Percentiles rank a stretch among this genome's conserved stretches.
These are phyloP conservation scores for Neurospora sp. DNA, from an alignment of 495 filamentous ascomycete species.

Conservation along the genomic window DNA sequence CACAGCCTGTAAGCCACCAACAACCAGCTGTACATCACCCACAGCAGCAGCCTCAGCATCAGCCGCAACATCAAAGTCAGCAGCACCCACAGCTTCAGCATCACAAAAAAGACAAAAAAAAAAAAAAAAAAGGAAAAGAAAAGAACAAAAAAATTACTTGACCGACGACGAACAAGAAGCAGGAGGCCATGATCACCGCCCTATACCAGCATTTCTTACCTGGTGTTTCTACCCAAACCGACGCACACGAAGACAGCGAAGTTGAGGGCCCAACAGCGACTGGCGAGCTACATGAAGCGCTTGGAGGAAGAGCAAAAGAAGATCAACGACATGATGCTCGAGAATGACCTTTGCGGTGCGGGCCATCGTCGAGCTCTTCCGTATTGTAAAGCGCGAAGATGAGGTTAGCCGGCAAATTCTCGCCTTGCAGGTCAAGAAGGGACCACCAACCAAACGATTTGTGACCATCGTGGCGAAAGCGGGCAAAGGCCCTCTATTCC, in stretches of 20 bases:
- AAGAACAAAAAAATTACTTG: too few relatives aligned
- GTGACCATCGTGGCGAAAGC: constrained; percentile 16
- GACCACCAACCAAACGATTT: constrained; percentile 22
- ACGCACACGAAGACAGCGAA: too few relatives aligned
- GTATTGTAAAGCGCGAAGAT: constrained; percentile 20
- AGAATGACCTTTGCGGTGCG: constrained; percentile 33
- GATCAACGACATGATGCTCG: constrained; percentile 55
- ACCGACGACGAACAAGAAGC: too few relatives aligned
- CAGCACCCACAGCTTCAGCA: too few relatives aligned
- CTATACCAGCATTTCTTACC: too few relatives aligned
- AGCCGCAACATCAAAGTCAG: too few relatives aligned
- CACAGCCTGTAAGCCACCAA: constrained; percentile 9
- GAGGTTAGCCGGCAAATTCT: constrained; percentile 32
- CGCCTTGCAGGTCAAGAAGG: constrained; percentile 26
- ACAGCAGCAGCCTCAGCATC: constrained; percentile 9
- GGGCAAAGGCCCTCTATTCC: constrained; percentile 16
- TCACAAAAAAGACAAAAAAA: too few relatives aligned
- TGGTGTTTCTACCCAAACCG: too few relatives aligned
- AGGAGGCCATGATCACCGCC: too few relatives aligned
- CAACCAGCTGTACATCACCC: background rate
- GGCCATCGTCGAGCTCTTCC: constrained; percentile 27
- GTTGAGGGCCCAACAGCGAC: background rate
- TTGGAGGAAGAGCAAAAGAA: constrained; percentile 50
- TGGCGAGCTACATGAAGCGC: constrained; percentile 21
- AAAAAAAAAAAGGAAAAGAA: too few relatives aligned